These are phyloP conservation scores for Stagonosporopsis rhizophila DNA, from an alignment of 2,329 filamentous ascomycete genomes.

Conservation along the genomic window DNA sequence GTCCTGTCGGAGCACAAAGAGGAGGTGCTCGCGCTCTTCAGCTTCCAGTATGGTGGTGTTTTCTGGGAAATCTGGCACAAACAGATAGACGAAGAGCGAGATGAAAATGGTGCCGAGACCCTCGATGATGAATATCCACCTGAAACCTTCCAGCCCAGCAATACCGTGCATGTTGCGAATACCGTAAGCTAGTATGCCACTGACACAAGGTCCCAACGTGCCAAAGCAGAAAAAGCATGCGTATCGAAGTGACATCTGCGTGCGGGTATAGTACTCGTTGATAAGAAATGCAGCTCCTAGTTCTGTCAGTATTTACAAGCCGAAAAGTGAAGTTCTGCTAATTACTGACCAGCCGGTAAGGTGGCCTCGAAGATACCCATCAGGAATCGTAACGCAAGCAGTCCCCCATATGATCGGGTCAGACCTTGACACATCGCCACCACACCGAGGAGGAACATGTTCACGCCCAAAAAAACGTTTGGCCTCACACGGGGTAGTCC, in stretches of 20 bases:
- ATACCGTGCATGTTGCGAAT: conserved; percentile 43
- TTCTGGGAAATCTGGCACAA: conserved; percentile 63
- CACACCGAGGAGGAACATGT: conserved; percentile 76
- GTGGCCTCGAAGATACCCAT: conserved; percentile 46
- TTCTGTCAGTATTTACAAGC: conserved; percentile 6
- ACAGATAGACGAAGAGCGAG: conserved; percentile 56
- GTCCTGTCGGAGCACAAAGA: conserved; percentile 57
- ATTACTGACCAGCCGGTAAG: conserved; percentile 35
- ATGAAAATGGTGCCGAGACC: conserved; percentile 61
- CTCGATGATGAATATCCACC: conserved; percentile 67
- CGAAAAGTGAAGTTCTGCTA: neutral
- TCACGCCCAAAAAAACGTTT: conserved; percentile 77
- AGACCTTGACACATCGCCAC: conserved; percentile 45
- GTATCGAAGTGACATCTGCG: conserved; percentile 60
- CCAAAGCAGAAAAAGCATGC: conserved; percentile 63
- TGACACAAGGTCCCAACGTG: conserved; percentile 62
- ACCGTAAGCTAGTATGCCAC: conserved; percentile 60
- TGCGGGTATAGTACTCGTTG: conserved; percentile 56
- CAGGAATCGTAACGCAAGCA: conserved; percentile 40
- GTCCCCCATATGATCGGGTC: conserved; percentile 36
- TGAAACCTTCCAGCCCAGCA: conserved; percentile 35
- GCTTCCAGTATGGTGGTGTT: conserved; percentile 58
- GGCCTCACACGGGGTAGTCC: conserved; percentile 70
- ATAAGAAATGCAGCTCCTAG: conserved; percentile 39
- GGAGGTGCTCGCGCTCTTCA: conserved; percentile 61